A percentile compares a stretch with the other conserved stretches of the same genome.
These are phyloP conservation scores for Spergularia marina DNA, from an alignment of 148 eudicot genomes.

Conservation along the genomic window DNA sequence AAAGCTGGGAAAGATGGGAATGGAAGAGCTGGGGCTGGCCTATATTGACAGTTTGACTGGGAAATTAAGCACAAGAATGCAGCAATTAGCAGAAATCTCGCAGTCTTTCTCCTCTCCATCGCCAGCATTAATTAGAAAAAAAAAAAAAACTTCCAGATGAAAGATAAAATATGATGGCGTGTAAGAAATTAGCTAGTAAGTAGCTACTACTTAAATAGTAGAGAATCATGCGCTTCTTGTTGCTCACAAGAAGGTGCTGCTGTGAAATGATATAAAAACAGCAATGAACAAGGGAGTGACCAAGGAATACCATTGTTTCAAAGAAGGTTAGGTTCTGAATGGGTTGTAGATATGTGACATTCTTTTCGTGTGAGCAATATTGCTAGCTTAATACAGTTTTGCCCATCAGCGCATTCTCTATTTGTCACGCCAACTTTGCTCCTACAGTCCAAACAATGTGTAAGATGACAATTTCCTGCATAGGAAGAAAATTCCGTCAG, in stretches of 20 bases:
- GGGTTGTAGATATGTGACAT: conserved; percentile 35
- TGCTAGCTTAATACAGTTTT: not conserved
- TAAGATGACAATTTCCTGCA: not conserved
- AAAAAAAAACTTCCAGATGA: conserved; percentile 7
- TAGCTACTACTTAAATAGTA: conserved; percentile 29
- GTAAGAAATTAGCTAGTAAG: conserved; percentile 13
- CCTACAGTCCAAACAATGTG: not conserved
- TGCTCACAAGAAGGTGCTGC: conserved; percentile 32
- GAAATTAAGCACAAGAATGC: conserved; percentile 35
- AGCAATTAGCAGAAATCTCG: conserved; percentile 14
- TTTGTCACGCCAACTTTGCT: conserved; percentile 19
- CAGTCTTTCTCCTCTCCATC: conserved; percentile 37
- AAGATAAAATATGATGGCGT: conserved; percentile 11
- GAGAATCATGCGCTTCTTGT: conserved; percentile 43
- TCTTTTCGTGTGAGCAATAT: conserved; percentile 36
- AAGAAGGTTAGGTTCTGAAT: conserved; percentile 24
- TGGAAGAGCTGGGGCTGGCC: conserved; percentile 13
- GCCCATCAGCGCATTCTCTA: conserved; percentile 3
- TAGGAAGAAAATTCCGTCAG: not conserved
- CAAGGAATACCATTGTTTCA: conserved; percentile 13
- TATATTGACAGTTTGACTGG: conserved; percentile 29
- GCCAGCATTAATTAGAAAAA: not conserved
- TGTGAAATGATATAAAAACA: conserved; percentile 21
- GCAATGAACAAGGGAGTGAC: conserved; percentile 26
- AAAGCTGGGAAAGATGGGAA: conserved; percentile 28